Base-by-base conservation (phyloP, 2,329 filamentous ascomycete genomes). In the Phialocephala sp. region DNA sequence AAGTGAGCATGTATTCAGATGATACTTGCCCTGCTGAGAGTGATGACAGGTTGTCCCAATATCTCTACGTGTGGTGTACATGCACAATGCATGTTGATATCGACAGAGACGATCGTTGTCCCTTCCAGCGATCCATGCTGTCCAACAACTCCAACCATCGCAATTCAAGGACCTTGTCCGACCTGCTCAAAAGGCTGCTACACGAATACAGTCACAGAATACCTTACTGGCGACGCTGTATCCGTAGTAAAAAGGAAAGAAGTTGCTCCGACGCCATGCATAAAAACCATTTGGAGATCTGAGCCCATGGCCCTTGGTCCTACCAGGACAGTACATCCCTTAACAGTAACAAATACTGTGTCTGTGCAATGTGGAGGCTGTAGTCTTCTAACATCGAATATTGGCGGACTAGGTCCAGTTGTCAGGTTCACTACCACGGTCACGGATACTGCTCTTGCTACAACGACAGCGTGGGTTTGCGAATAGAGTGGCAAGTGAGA, bases 101-200 rank as follows among this genome's bases (percentile, higher is more conserved):
- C 59, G 47, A 71, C 64, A n/a, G 75, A 74, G n/a, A 77, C 74
- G 54, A 74, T 75, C 32, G 74, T 72, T 59, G 75, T 80, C 3
- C 80, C 80, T 18, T 79, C 79, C 67, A 65, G 69, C 43, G 77
- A 77, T 22, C 69, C 76, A 61, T 79, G 77, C 72, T 82, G 80
- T 71, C 75, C 75, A n/a, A 70, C 64, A 11, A 82, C 79, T 9
- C 67, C 75, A 8, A 78, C 75, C 8, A 60, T 66, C 15, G 72
- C 68, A 15, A 63, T 72, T 9, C 70, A 69, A 20, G 69, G 65
- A 12, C 60, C 65, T 12, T 77, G 75, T 64, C 70, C 71, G 8
- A 65, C 60, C 36, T 77, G 76, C 66, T 45, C 58, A 35, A 74
- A 67, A 12, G 69, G 70, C 20, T 78, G 76, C 55, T 67, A 69